These are phyloP conservation scores for Meyerozyma athensensis DNA, from an alignment of 1,139 yeast genomes.

Conservation along the genomic window DNA sequence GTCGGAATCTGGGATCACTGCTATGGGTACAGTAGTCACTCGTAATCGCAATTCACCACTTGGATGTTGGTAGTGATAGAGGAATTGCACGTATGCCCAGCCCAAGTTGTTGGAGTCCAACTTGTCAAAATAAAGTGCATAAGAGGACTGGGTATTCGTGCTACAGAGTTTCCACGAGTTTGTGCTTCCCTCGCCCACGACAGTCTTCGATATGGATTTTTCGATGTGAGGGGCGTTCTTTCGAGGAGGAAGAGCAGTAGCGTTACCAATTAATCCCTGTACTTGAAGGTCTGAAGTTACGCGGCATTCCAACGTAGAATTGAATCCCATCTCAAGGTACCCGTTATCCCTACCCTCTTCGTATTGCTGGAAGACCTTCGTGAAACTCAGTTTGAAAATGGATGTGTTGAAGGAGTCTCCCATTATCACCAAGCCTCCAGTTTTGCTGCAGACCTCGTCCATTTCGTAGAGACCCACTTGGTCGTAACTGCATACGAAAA, in stretches of 20 bases:
- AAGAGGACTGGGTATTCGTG: constrained; percentile 53
- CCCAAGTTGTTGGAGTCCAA: constrained; percentile 27
- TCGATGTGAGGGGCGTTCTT: constrained; percentile 22
- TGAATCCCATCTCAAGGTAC: constrained; percentile 47
- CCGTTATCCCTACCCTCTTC: constrained; percentile 25
- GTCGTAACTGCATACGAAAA: constrained; percentile 62
- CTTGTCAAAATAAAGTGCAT: constrained; percentile 54
- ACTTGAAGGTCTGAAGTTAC: constrained; percentile 45
- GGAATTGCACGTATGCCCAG: constrained; percentile 52
- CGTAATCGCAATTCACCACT: constrained; percentile 40
- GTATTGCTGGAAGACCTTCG: constrained; percentile 42
- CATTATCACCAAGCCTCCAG: constrained; percentile 61
- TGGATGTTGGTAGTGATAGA: constrained; percentile 69
- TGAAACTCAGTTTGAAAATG: constrained; percentile 60
- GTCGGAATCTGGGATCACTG: constrained; percentile 42
- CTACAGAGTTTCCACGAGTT: constrained; percentile 60
- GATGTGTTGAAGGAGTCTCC: constrained; percentile 63
- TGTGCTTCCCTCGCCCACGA: constrained; percentile 49
- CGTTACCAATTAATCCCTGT: constrained; percentile 59
- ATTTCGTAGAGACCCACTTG: constrained; percentile 64
- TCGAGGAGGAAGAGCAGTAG: constrained; percentile 34
- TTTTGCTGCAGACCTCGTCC: constrained; percentile 52
- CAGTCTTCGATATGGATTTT: constrained; percentile 22
- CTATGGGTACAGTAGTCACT: constrained; percentile 49
- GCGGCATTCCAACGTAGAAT: constrained; percentile 56